Evolutionary conservation across 2,329 filamentous ascomycete species (phyloP), one percentile per base, ranked within the genome.

Genomic region (Fusarium sp.): DNA sequence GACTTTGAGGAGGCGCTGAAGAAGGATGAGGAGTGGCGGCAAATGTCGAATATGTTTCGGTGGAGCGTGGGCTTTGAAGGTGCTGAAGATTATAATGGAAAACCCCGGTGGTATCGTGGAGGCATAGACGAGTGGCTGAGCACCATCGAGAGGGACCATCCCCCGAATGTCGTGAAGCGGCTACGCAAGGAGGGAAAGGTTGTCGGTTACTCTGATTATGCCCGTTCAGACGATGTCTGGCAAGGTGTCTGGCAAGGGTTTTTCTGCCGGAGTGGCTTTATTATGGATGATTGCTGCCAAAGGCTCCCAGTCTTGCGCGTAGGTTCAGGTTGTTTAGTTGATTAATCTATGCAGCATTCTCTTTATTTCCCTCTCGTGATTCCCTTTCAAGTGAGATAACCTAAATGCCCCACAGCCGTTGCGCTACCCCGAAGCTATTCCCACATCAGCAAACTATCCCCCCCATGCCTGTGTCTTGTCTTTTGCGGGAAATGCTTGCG

Each of bases 61-160:
- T 42, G 38, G 38, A 22, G 6, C 40, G 47, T 13, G 7, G 22
- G 6, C 37, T 7, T 13, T 20, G 18, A 20, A 8, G 20, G 10
- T 6, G 13, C 5, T 64, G 27, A 24, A 47, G 13, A 24, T 24
- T 7, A 5, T 13, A 13, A 47, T 14, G 42, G 20, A 13, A 45
- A 16, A 22, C 56, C 60, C 13, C 7, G 14, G 14, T 70, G 68
- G 66, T 13, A 62, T 11, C n/a, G 11, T 7, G 29, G 57, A 13
- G n/a, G 29, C 16, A 4, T 72, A 7, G 24, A 58, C 14, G 64
- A 61, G 16, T 72, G 64, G 69, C 20, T 47, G 14, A 10, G 8
- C 6, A 42, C 57, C 11, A n/a, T 45, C n/a, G 2, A 47, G 60
- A 50, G 27, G 59, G 29, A 24, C 16, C 31, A 20, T 10, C 38